A percentile compares a stretch with the other conserved stretches of the same genome.
phyloP scores from a whole-genome alignment of 2,329 filamentous ascomycete species.

The Arthrobotrys musiformis region DNA sequence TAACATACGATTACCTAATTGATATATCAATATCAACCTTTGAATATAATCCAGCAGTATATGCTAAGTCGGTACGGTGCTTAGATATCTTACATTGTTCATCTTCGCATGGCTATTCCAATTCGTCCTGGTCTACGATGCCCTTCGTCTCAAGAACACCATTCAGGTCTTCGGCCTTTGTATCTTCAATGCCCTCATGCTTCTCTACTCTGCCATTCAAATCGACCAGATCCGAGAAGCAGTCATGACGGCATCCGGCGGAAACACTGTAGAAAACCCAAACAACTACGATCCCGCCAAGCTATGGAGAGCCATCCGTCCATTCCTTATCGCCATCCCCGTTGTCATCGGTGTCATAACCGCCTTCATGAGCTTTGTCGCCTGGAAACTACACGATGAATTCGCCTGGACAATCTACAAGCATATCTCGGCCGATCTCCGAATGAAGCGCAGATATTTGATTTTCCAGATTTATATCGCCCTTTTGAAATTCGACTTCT shows the following conservation, averaged over 20 bases:
- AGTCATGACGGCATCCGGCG: slow-evolving; percentile 63
- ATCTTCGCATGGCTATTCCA: slow-evolving; percentile 98
- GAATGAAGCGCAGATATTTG: slow-evolving; percentile 95
- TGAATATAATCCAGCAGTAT: neutral
- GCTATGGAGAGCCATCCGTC: slow-evolving; percentile 77
- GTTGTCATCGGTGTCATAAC: slow-evolving; percentile 82
- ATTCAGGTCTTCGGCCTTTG: slow-evolving; percentile 98
- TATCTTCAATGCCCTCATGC: slow-evolving; percentile 87
- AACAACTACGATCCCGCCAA: slow-evolving; percentile 17
- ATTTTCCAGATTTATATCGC: slow-evolving; percentile 99
- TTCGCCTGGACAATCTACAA: slow-evolving; percentile 99
- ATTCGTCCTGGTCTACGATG: slow-evolving; percentile 89
- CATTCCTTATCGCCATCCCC: slow-evolving; percentile 86
- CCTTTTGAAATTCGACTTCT: slow-evolving; percentile 98
- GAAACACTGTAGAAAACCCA: slow-evolving; percentile 33
- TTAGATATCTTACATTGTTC: slow-evolving; percentile 78
- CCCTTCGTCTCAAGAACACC: slow-evolving; percentile 92
- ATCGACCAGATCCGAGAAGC: slow-evolving; percentile 87
- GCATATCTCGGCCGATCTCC: slow-evolving; percentile 95
- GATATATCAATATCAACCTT: neutral
- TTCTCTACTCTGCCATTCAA: slow-evolving; percentile 93
- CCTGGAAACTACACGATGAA: slow-evolving; percentile 97
- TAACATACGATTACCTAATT: neutral
- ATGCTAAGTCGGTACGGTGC: slow-evolving; percentile 49
- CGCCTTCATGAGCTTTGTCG: slow-evolving; percentile 76